Evolutionary conservation across 2,329 filamentous ascomycete species (phyloP), one percentile per base, ranked within the genome.

Genomic region (Penicillium sp.): DNA sequence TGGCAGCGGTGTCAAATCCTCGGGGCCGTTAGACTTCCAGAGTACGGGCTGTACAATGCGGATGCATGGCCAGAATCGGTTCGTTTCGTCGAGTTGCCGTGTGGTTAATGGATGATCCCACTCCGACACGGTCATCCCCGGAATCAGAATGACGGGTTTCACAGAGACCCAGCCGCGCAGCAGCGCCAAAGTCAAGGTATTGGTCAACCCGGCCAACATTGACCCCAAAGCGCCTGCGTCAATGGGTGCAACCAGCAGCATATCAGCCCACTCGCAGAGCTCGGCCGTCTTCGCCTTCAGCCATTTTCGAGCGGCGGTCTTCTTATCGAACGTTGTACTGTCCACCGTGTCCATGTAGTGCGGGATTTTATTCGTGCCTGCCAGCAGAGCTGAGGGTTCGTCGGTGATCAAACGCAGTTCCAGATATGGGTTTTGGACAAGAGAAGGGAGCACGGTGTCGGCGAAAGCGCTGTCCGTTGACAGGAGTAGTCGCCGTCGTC

Each of bases 81-180:
- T 79, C 34, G 95, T 81, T 69, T 94, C 93, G 68, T 81, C 85
- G 50, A 95, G 77, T 63, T 95, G 89, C 60, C 89, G 86, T 71
- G 87, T 87, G 13, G 88, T 95, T 71, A 90, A 84, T 2, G 89
- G 88, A 60, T 93, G 89, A 63, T 90, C 83, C 89, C 89, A 95
- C 82, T 91, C 89, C 50, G 86, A 79, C 1, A 81, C 82, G 27
- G 87, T 91, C 89, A 96, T 94, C 54, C 87, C 88, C 0, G 90
- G 89, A 6, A 95, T 84, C 47, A 96, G 73, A 40, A 95, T 71
- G 24, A 95, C 86, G 58, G 85, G 86, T 70, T 95, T 95, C 6
- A 84, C 85, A 0, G 86, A 82, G 59, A 94, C 84, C 90, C 90
- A 96, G 46, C 87, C 86, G 42, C 90, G 80, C 40, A 96, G 67